Evolutionary conservation across 768 basidiomycete genomes (phyloP).

Genomic region (Psilocybe subaeruginosa): DNA sequence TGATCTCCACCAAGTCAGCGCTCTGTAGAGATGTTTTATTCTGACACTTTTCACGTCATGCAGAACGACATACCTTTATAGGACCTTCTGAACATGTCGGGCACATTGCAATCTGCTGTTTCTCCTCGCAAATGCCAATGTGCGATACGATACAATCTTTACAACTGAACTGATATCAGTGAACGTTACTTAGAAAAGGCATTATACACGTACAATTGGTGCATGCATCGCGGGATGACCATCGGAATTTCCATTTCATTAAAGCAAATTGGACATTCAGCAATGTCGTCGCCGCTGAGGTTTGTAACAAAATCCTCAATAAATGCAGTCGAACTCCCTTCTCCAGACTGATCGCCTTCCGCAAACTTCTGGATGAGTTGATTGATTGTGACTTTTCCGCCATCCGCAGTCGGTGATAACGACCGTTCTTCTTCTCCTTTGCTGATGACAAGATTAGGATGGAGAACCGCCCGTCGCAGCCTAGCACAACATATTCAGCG

Average conservation of each 20-base stretch:
- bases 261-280: conserved; percentile 82
- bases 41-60: background rate
- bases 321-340: conserved; percentile 45
- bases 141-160: conserved; percentile 87
- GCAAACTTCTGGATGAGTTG: conserved; percentile 59
- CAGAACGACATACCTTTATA: conserved; percentile 46
- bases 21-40: conserved; percentile 37
- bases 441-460: conserved; percentile 79
- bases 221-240: conserved; percentile 76
- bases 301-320: conserved; percentile 68
- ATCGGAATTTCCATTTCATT: conserved; percentile 75
- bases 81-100: conserved; percentile 81
- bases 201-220: conserved; percentile 59
- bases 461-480: conserved; percentile 89
- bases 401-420: conserved; percentile 40
- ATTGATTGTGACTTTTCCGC: conserved; percentile 53
- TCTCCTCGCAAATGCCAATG: conserved; percentile 69
- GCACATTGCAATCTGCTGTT: conserved; percentile 71
- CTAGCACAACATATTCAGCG: conserved; percentile 37
- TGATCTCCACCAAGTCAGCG: conserved; percentile 64
- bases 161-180: conserved; percentile 47
- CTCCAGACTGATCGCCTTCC: conserved; percentile 34
- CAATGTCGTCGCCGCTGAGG: conserved; percentile 52
- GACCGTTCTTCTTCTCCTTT: conserved; percentile 47
- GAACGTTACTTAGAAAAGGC: background rate